Conservation (phyloP, 495 filamentous ascomycete genomes). For the Aspergillus coremiiformis region DNA sequence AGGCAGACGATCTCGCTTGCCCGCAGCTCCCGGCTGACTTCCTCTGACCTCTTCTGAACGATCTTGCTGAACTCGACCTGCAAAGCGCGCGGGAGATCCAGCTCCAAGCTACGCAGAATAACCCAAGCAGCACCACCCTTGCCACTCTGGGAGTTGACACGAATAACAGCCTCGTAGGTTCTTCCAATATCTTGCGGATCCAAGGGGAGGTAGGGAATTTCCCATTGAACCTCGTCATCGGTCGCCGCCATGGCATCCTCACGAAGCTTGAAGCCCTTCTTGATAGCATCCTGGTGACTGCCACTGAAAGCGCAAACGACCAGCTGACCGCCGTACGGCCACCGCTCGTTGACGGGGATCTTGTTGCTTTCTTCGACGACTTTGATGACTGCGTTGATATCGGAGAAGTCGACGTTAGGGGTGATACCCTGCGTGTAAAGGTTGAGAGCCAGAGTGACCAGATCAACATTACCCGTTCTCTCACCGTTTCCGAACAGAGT, state of each 20-base stretch:
- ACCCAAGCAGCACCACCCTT: slow-evolving; percentile 96
- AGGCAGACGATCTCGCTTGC: slow-evolving; percentile 74
- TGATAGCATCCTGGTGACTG: slow-evolving; percentile 95
- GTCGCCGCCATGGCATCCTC: slow-evolving; percentile 46
- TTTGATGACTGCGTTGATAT: slow-evolving; percentile 81
- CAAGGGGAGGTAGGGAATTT: slow-evolving; percentile 85
- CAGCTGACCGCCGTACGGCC: slow-evolving; percentile 83
- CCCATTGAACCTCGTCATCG: slow-evolving; percentile 52
- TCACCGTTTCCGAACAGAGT: slow-evolving; percentile 96
- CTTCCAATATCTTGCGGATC: slow-evolving; percentile 91
- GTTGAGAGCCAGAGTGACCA: slow-evolving; percentile 91
- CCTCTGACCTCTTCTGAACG: slow-evolving; percentile 72
- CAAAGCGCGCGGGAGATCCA: slow-evolving; percentile 87
- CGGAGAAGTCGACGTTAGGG: slow-evolving; percentile 84
- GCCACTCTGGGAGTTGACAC: slow-evolving; percentile 92
- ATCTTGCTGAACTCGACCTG: slow-evolving; percentile 87
- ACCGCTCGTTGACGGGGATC: slow-evolving; percentile 83
- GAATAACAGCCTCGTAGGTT: slow-evolving; percentile 94
- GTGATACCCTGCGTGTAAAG: slow-evolving; percentile 93
- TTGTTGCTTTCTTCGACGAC: slow-evolving; percentile 89
- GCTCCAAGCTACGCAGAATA: slow-evolving; percentile 77
- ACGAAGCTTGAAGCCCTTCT: slow-evolving; percentile 83
- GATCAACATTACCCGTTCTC: slow-evolving; percentile 90
- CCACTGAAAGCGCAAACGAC: slow-evolving; percentile 88
- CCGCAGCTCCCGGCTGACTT: slow-evolving; percentile 70